A percentile compares a stretch with the other conserved stretches of the same genome.
These are phyloP conservation scores for Populus davidiana DNA, from an alignment of 345 rosid genomes.

Conservation along the genomic window DNA sequence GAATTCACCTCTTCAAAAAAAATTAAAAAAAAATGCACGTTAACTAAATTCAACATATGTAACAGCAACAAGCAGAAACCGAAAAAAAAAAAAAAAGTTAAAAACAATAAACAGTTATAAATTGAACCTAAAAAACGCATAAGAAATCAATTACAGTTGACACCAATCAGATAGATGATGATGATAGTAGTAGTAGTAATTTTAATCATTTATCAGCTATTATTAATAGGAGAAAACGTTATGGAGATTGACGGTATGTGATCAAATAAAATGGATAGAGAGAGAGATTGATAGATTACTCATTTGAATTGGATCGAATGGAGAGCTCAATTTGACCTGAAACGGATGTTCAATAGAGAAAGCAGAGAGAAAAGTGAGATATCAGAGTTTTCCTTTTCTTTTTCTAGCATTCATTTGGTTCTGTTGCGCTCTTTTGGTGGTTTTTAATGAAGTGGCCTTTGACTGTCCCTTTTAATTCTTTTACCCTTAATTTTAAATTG, in stretches of 20 bases:
- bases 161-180: background rate
- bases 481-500: too few species aligned
- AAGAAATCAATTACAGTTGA: background rate
- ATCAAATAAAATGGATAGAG: constrained; percentile 14
- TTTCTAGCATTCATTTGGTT: background rate
- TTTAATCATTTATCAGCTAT: too few species aligned
- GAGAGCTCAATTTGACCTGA: constrained; percentile 9
- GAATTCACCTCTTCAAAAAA: background rate
- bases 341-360: constrained; percentile 2
- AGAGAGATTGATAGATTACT: constrained; percentile 20
- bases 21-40: background rate
- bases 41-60: background rate
- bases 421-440: background rate
- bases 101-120: background rate
- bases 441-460: background rate
- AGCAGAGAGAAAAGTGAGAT: constrained; percentile 8
- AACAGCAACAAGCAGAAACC: background rate
- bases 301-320: constrained; percentile 24
- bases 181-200: too few species aligned
- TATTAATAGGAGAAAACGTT: background rate
- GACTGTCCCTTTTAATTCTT: background rate
- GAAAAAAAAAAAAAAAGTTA: background rate
- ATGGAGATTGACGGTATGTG: background rate
- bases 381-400: background rate
- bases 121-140: background rate